Evolutionary conservation across 78 protist genomes (phyloP), one percentile per base, ranked within the genome.

Genomic region (Dictyostelium firmibasis): DNA sequence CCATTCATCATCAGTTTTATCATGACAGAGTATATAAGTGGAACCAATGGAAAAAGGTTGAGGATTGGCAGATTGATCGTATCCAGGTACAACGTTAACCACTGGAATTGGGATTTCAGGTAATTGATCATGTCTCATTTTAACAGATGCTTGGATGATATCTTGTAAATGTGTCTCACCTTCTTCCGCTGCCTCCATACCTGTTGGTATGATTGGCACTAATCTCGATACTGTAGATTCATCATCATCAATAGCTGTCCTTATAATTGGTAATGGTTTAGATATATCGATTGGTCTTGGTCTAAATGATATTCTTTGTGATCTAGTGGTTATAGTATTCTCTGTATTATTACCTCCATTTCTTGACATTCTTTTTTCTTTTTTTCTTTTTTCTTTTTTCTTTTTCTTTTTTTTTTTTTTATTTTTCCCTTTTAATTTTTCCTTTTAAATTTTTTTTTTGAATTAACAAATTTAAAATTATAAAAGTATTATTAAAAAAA

Each of bases 231-330:
- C 74, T 44, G 70, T 27, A 10, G 88, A 23, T 20, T 89, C 94
- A 50, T 81, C 94, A 81, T 89, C 94, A 3, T 89, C 94, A 10
- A 89, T 69, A 11, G 29, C 87, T 27, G 86, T 78, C 23, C 94
- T n/a, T 9, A 89, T 81, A 47, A 89, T 89, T 23, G 94, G 94
- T 8, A 89, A 62, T 47, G 94, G 87, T 43, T 89, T 89, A 2
- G 69, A 18, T n/a, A 89, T 84, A 89, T 89, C 94, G 31, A 89
- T 89, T 27, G 94, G 94, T 79, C 94, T 83, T 11, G 94, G 94
- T 62, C 94, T 50, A 81, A 89, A 89, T 44, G 94, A 89, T 31
- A 89, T 89, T 29, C 93, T 82, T 27, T 31, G 31, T 60, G 35
- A 50, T 29, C 86, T 50, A 0, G 53, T 57, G 16, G 76, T 20